These are phyloP conservation scores for Phaeophleospora eucalypticola DNA, from an alignment of 2,329 filamentous ascomycete species.

Conservation along the genomic window DNA sequence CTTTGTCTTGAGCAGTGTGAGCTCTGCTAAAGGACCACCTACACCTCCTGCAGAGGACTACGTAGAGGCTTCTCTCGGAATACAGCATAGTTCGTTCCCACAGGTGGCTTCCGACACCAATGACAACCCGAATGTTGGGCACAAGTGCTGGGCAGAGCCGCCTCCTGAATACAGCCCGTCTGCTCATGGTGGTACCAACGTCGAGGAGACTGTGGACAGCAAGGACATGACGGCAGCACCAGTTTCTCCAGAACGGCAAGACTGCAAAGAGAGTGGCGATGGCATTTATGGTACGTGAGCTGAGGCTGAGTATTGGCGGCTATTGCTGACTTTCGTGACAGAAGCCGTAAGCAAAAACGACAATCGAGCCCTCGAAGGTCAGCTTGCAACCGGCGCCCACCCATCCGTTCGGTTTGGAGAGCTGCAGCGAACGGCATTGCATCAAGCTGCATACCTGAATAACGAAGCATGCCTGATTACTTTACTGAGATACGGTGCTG, in stretches of 20 bases:
- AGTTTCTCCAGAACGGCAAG: background rate
- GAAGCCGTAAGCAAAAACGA: slow-evolving; percentile 24
- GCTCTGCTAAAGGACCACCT: slow-evolving; percentile 8
- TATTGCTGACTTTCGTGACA: slow-evolving; percentile 18
- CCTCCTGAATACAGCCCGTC: slow-evolving; percentile 29
- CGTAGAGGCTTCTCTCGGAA: background rate
- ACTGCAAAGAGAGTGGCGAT: background rate
- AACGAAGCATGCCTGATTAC: slow-evolving; percentile 15
- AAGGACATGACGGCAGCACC: slow-evolving; percentile 7
- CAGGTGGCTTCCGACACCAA: slow-evolving; percentile 14
- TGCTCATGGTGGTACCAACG: slow-evolving; percentile 1
- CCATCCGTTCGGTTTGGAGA: slow-evolving; percentile 19
- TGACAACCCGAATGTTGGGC: slow-evolving; percentile 22
- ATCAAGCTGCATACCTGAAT: slow-evolving; percentile 29
- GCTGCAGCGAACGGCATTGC: slow-evolving; percentile 27
- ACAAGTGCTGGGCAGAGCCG: slow-evolving; percentile 26
- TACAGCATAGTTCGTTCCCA: background rate
- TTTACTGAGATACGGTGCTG: slow-evolving; percentile 22
- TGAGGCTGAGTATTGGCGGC: background rate
- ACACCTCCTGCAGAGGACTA: slow-evolving; percentile 17
- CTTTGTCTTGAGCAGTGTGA: slow-evolving; percentile 14
- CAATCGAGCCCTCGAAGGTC: slow-evolving; percentile 11
- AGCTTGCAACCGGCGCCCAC: slow-evolving; percentile 18
- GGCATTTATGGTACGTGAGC: background rate
- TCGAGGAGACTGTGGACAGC: slow-evolving; percentile 16